A percentile compares a stretch with the other conserved stretches of the same genome.
Conservation (phyloP, 2,329 filamentous ascomycete species). For the Penicillium crustosum region DNA sequence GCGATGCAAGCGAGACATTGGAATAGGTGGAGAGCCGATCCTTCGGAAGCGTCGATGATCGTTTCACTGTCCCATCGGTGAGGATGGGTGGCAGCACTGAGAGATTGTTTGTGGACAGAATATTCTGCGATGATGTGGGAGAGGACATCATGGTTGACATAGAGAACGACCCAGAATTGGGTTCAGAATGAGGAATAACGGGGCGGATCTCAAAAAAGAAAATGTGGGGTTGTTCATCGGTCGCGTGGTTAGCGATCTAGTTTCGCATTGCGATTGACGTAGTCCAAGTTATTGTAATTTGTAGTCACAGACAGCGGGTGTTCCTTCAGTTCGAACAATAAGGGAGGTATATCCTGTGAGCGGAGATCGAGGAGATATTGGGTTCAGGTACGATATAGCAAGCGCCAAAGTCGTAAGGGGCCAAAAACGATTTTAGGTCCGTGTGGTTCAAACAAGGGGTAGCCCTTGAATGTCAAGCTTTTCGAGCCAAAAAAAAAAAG, state of each 20-base stretch:
- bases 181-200: constrained; percentile 21
- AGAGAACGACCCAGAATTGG: constrained; percentile 11
- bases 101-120: constrained; percentile 28
- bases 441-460: neutral
- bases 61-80: constrained; percentile 54
- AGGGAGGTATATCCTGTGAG: constrained; percentile 5
- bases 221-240: constrained; percentile 25
- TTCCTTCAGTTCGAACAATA: neutral
- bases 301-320: neutral
- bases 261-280: constrained; percentile 38
- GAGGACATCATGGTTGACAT: constrained; percentile 40
- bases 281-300: neutral
- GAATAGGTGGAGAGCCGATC: constrained; percentile 84
- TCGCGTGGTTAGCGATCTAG: constrained; percentile 30
- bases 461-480: neutral
- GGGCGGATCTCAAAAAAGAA: constrained; percentile 23
- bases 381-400: constrained; percentile 5
- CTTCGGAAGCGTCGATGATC: constrained; percentile 75
- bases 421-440: neutral
- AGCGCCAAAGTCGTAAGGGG: constrained; percentile 6
- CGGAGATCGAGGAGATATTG: neutral
- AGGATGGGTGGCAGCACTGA: constrained; percentile 49
- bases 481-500: neutral
- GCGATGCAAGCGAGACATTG: constrained; percentile 59
- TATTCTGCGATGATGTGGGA: constrained; percentile 31